Evolutionary conservation across 176 grass and related monocot species (phyloP).

Genomic region (Carex pumila): DNA sequence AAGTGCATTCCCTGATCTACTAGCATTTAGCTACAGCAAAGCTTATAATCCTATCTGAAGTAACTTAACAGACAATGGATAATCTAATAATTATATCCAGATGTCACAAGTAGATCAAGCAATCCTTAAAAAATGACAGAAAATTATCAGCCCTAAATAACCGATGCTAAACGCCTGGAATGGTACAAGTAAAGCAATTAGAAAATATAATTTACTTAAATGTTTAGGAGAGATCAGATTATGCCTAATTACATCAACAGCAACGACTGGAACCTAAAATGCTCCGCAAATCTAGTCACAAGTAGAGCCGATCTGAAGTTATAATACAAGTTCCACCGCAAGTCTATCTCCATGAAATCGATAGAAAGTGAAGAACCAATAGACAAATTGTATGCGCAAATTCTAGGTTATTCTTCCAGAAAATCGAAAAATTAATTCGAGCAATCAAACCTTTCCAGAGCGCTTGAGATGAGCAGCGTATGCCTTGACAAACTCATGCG

Average conservation of each 20-base stretch:
- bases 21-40: neutral
- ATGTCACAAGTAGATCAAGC: neutral
- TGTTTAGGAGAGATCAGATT: neutral
- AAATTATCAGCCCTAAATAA: neutral
- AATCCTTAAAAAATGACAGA: neutral
- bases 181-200: neutral
- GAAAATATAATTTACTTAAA: neutral
- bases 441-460: constrained; percentile 45
- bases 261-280: neutral
- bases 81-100: neutral
- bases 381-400: neutral
- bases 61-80: neutral
- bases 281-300: neutral
- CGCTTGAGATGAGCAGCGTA: constrained; percentile 69
- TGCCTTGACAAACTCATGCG: constrained; percentile 57
- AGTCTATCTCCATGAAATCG: neutral
- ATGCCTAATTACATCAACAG: neutral
- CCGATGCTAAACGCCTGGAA: neutral
- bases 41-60: neutral
- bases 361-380: neutral
- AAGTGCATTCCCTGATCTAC: neutral
- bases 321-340: neutral
- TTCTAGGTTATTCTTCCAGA: neutral
- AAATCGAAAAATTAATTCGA: neutral
- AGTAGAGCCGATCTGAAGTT: neutral